Conservation (phyloP, 257 asterid species). For the Solanum arcanum region DNA sequence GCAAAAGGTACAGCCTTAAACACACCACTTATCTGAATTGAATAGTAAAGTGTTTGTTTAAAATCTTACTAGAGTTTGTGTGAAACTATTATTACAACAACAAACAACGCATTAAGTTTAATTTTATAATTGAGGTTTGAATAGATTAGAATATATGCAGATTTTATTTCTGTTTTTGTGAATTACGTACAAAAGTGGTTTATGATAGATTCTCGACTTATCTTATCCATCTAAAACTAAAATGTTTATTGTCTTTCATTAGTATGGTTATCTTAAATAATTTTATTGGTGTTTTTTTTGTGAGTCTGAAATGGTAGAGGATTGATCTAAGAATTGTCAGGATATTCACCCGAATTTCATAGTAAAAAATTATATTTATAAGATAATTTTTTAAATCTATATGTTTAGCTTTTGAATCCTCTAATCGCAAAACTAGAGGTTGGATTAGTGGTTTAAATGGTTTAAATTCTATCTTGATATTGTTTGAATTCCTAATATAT, state of each 20-base stretch:
- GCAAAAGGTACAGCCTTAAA: background rate
- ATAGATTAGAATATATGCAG: background rate
- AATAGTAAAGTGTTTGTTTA: background rate
- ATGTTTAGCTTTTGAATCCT: background rate
- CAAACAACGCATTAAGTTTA: background rate
- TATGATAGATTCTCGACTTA: background rate
- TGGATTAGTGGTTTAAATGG: background rate
- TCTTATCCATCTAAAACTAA: background rate
- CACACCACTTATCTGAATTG: background rate
- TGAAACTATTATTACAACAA: background rate
- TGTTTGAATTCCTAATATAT: background rate
- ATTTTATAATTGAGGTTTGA: background rate
- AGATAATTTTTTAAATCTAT: background rate
- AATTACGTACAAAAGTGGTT: background rate
- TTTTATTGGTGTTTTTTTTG: background rate
- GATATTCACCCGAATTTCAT: background rate
- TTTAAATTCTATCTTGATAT: background rate
- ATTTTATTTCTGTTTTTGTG: background rate
- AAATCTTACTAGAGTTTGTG: background rate
- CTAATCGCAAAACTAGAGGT: background rate
- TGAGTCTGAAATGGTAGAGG: background rate
- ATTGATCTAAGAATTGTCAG: background rate
- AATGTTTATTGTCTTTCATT: background rate
- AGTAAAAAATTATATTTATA: background rate
- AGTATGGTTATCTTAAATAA: background rate